Base-by-base conservation (phyloP, 2,329 filamentous ascomycete genomes). In the Ophiognomonia clavigignenti-juglandacearum region DNA sequence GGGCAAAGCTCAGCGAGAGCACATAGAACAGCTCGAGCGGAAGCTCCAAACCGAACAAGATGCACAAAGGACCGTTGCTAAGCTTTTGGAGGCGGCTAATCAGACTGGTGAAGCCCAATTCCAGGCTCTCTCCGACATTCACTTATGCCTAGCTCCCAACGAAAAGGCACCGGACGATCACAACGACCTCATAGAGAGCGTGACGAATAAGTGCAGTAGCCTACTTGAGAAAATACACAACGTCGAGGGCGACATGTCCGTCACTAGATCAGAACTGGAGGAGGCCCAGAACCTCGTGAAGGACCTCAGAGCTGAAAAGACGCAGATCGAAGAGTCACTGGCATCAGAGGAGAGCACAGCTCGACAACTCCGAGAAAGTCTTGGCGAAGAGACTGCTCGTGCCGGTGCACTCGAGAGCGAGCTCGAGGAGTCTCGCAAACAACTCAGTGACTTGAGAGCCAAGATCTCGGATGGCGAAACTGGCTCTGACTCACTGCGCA, bases 401-500 rank as follows among this genome's bases (percentile, higher is more conserved):
- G 71, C 73, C 3, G 50, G 60, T n/a, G 73, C 76, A 3, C 64
- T 84, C 1, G 78, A 83, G 56, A 62, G 59, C 23, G 78, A 84
- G 56, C 63, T 82, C 3, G 72, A 76, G 2, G 81, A 86, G 47
- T 81, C 86, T 50, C 82, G 86, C 32, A 70, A 76, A 13, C 85
- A 93, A 56, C 73, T 95, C 19, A 78, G 75, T 48, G 72, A 77
- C 23, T 69, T 95, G 19, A 80, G 87, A 47, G 71, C 73, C 14
- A 86, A 85, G 62, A 83, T 95, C 59, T 81, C 86, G 1, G 86
- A 91, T 54, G 90, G 88, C 14, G 88, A 93, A 64, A 90, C 83
- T 3, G 89, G 89, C 5, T 90, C 88, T 0, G 88, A 91, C 63
- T 82, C 80, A 23, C 68, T 96, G 45, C 82, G 86, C 46, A 85